Base-by-base conservation (phyloP, 495 filamentous ascomycete genomes). In the Penicillium egyptiacum region DNA sequence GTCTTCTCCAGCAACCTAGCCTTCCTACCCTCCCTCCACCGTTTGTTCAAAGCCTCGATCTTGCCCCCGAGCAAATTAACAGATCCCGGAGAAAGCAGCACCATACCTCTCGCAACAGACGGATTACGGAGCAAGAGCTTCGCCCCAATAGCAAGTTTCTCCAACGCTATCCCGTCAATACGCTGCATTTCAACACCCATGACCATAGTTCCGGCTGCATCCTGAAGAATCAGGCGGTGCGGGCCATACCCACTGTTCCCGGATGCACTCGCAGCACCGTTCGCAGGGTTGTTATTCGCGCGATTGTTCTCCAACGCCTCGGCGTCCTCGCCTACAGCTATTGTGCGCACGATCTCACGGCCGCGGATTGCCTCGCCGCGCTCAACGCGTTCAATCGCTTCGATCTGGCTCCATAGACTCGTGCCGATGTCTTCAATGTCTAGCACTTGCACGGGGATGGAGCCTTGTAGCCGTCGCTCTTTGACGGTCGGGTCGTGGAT, bases 351-450 rank as follows among this genome's bases (percentile, higher is more conserved):
- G 22, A 97, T 83, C 70, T 97, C 90, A 7, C 91, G 69, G 1
- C 94, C 94, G 25, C 87, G 81, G 10, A 86, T 89, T 35, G 81
- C 83, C 70, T 98, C 94, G 3, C 93, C 93, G 8, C 92, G 80
- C 68, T 92, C 88, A 9, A 84, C 75, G 43, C 88, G 85, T 70
- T 98, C 94, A 23, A 98, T 79, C 20, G 84, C 84, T 63, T 97
- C 92, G 39, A 96, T 82, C 63, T 96, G 89, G 62, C 88, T 86
- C 88, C 91, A 92, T 20, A 86, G 78, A 62, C 86, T 89, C 14
- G 80, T 81, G 14, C 85, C 81, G 40, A 98, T 77, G 64, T 96
- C 92, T 63, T 92, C 88, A 17, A 97, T 80, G 45, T 90, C 90
- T 0, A 96, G 70, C 0, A 97, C 83, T 68, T 98, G 94, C 6